Percentiles rank a stretch among this genome's conserved stretches.
Conservation (phyloP, 1,284 basidiomycete genomes). For the Ustilago loliicola region DNA sequence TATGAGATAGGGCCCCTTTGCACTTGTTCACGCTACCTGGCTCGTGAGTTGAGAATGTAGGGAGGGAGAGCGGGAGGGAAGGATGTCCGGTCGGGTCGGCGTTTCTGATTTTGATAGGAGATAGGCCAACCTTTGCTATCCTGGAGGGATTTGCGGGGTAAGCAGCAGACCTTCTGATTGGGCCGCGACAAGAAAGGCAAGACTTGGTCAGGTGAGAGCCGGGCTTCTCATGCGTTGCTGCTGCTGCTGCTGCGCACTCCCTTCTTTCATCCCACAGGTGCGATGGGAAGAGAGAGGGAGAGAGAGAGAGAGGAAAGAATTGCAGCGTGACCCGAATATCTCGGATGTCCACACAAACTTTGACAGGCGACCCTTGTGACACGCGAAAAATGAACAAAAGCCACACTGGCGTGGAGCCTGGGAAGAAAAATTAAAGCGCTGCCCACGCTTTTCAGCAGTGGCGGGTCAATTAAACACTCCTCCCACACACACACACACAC, state of each 20-base stretch:
- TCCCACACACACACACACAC: neutral
- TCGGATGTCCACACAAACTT: neutral
- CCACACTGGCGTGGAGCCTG: neutral
- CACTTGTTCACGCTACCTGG: neutral
- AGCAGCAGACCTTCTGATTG: constrained; percentile 1
- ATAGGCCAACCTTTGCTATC: constrained; percentile 17
- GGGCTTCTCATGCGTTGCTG: neutral
- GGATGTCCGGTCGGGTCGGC: neutral
- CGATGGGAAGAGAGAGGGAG: neutral
- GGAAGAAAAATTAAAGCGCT: neutral
- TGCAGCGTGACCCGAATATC: neutral
- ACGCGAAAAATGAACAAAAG: neutral
- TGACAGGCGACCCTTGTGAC: neutral
- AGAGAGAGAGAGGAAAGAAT: no score
- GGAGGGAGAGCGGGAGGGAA: neutral
- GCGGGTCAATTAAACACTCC: neutral
- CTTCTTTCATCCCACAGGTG: neutral
- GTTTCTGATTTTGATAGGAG: constrained; percentile 40
- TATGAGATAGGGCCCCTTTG: constrained; percentile 1
- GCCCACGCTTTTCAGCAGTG: neutral
- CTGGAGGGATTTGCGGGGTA: constrained; percentile 20
- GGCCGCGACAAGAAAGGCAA: neutral
- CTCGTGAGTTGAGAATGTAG: neutral
- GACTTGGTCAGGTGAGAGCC: neutral
- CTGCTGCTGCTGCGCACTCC: neutral